Percentiles rank a stretch among this genome's conserved stretches.
Evolutionary conservation across 2,329 filamentous ascomycete species (phyloP).

Genomic region (Alternaria ventricosa): DNA sequence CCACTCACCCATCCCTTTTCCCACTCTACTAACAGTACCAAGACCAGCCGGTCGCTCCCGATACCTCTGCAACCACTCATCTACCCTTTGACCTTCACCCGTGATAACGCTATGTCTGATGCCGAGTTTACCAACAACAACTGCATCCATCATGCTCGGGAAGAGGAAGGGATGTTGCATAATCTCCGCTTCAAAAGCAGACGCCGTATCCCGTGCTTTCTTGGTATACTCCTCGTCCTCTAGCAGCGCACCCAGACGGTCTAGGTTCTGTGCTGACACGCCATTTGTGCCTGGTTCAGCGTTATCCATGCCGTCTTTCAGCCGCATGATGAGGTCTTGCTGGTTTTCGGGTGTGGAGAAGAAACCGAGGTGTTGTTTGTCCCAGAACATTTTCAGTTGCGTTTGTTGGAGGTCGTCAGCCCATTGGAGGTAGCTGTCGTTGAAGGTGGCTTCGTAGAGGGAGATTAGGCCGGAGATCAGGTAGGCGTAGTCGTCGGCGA

Average conservation of each 20-base stretch:
- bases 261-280: slow-evolving; percentile 84
- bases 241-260: slow-evolving; percentile 75
- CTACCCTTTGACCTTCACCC: slow-evolving; percentile 53
- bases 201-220: slow-evolving; percentile 75
- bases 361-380: slow-evolving; percentile 68
- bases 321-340: slow-evolving; percentile 76
- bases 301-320: slow-evolving; percentile 96
- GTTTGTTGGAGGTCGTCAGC: slow-evolving; percentile 80
- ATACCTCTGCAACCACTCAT: slow-evolving; percentile 51
- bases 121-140: slow-evolving; percentile 78
- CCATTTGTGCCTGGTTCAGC: slow-evolving; percentile 90
- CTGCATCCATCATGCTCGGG: slow-evolving; percentile 75
- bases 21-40: slow-evolving; percentile 46
- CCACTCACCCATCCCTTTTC: slow-evolving; percentile 51
- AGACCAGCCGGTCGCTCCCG: slow-evolving; percentile 48
- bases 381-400: slow-evolving; percentile 81
- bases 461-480: slow-evolving; percentile 82
- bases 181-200: slow-evolving; percentile 89
- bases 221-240: slow-evolving; percentile 68
- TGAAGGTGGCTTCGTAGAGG: slow-evolving; percentile 81
- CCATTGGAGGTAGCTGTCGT: slow-evolving; percentile 77
- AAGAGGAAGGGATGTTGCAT: slow-evolving; percentile 94
- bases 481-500: slow-evolving; percentile 95
- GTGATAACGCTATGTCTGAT: slow-evolving; percentile 65
- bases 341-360: slow-evolving; percentile 71